A percentile compares a stretch with the other conserved stretches of the same genome.
Conservation (phyloP, 768 basidiomycete genomes). For the Mycena belliarum region DNA sequence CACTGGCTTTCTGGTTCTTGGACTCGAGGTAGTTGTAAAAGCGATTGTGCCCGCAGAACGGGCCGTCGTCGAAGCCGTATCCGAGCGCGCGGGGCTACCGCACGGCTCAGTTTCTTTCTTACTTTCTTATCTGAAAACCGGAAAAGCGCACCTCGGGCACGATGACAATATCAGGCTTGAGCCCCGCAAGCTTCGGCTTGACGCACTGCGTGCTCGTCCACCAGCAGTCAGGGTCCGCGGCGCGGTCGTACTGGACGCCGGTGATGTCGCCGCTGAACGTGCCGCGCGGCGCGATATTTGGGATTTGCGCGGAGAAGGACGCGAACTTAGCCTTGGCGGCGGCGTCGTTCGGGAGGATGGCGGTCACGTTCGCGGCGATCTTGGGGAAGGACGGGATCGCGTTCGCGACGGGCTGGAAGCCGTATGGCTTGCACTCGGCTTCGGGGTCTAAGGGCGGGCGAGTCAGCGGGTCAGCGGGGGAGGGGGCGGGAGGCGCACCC, state of each 20-base stretch:
- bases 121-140: too few species aligned
- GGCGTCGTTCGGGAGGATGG: slow-evolving; percentile 30
- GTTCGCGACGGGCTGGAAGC: not conserved
- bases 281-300: slow-evolving; percentile 49
- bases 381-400: not conserved
- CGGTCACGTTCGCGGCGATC: not conserved
- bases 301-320: slow-evolving; percentile 44
- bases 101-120: too few species aligned
- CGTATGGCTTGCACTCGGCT: not conserved
- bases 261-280: not conserved
- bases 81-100: slow-evolving; percentile 54
- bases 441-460: not conserved
- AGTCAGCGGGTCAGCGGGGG: not conserved
- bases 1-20: slow-evolving; percentile 62
- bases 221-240: slow-evolving; percentile 29
- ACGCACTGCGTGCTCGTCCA: slow-evolving; percentile 49
- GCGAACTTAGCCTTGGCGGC: slow-evolving; percentile 46
- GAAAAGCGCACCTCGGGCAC: too few species aligned
- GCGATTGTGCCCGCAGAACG: slow-evolving; percentile 63
- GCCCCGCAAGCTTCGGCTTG: slow-evolving; percentile 35
- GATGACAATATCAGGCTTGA: too few species aligned
- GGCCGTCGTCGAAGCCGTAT: slow-evolving; percentile 66
- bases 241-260: not conserved
- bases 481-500: not conserved
- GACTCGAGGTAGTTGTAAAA: slow-evolving; percentile 52